Evolutionary conservation across 2,329 filamentous ascomycete species (phyloP), one percentile per base, ranked within the genome.

Genomic region (Neofusicoccum kwambonambiense): DNA sequence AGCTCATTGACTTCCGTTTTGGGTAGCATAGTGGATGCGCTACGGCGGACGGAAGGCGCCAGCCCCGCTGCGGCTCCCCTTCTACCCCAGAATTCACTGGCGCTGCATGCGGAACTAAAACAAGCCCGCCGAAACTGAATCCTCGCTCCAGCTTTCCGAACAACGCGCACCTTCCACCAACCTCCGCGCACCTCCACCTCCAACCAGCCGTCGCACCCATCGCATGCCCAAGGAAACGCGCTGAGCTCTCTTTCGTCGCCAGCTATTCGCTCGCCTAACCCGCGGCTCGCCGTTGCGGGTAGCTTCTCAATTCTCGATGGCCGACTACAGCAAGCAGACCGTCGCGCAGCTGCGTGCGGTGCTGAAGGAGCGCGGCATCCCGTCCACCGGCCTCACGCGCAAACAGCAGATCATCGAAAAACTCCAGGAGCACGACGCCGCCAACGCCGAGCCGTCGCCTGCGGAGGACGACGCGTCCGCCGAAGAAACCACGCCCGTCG

Each of bases 401-500:
- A 83, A 83, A 70, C 77, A 79, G 65, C 78, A 82, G 65, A 80
- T 81, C 54, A 74, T 83, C 39, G 80, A 82, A 65, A 80, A 77
- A 68, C 72, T 83, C 8, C 71, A 77, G 63, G 76, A 70, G 39
- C 64, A 74, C 37, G 76, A 77, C 67, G 67, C 63, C 19, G n/a
- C 42, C 17, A 27, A 31, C 17, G 56, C 41, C 56, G 27, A 31
- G 27, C 7, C 42, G 31, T 39, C 39, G 39, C 39, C 42, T n/a
- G 12, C 42, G 19, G 56, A 60, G 37, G 56, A 60, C 56, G 56
- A 60, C 56, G 56, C 56, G 56, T 47, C 56, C 34, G 11, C 37
- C 37, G 35, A 42, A 19, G 52, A 41, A 35, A 17, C 62, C 37
- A 35, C 34, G 42, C 34, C 47, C 34, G 49, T 37, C 34, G 27